Percentiles rank a stretch among this genome's conserved stretches.
Evolutionary conservation across 768 basidiomycete species (phyloP).

Genomic region (Ramaria sp.): DNA sequence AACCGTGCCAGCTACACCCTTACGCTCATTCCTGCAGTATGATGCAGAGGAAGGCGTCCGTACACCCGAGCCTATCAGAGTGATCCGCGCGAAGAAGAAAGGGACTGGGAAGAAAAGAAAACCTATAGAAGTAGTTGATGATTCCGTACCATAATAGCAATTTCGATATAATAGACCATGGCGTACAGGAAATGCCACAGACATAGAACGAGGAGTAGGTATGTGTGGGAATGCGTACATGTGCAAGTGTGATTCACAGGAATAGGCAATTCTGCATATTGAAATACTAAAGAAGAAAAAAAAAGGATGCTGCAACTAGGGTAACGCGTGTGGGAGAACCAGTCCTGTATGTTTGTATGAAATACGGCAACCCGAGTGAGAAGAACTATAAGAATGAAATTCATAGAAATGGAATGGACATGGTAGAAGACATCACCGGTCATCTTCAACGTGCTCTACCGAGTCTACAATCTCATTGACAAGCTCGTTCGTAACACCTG

Average conservation of each 20-base stretch:
- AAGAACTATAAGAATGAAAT: not conserved
- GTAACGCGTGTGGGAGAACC: not conserved
- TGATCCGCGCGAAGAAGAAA: slow-evolving; percentile 58
- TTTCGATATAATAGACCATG: slow-evolving; percentile 2
- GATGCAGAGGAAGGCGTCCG: slow-evolving; percentile 43
- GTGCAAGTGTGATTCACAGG: not conserved
- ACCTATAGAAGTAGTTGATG: slow-evolving; percentile 27
- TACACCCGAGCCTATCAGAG: slow-evolving; percentile 63
- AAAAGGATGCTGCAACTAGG: not conserved
- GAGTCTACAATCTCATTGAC: slow-evolving; percentile 92
- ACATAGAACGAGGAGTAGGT: not conserved
- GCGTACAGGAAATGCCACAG: not conserved
- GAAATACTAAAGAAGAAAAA: not conserved
- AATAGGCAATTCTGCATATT: not conserved
- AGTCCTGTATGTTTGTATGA: not conserved
- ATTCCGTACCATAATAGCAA: not conserved
- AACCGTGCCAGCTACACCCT: slow-evolving; percentile 12
- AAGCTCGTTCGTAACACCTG: slow-evolving; percentile 86
- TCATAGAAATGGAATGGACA: not conserved
- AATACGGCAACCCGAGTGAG: not conserved
- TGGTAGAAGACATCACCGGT: slow-evolving; percentile 27
- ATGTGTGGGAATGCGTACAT: slow-evolving; percentile 1
- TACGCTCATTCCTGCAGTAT: slow-evolving; percentile 39
- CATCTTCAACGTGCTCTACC: slow-evolving; percentile 82
- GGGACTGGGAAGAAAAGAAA: slow-evolving; percentile 52